phyloP scores from a whole-genome alignment of 2,329 filamentous ascomycete species.

The Boeremia lycopersici region DNA sequence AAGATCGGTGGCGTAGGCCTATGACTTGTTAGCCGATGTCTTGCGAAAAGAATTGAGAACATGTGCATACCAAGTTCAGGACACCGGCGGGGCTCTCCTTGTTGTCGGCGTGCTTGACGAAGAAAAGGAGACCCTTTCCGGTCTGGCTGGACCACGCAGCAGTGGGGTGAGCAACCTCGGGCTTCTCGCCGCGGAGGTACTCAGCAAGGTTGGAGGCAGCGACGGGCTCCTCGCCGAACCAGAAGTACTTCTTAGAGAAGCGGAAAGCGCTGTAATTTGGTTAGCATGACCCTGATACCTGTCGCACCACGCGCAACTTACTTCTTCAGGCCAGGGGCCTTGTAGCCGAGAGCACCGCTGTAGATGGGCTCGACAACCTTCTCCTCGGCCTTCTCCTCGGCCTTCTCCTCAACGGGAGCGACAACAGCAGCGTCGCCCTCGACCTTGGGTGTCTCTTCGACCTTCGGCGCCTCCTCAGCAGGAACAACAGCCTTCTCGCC shows the following conservation, averaged over 20 bases:
- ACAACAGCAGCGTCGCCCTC: slow-evolving; percentile 35
- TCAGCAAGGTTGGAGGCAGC: slow-evolving; percentile 73
- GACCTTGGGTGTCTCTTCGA: slow-evolving; percentile 19
- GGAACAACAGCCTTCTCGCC: slow-evolving; percentile 48
- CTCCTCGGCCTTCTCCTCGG: slow-evolving; percentile 54
- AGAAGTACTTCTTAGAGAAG: slow-evolving; percentile 90
- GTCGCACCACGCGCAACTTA: slow-evolving; percentile 57
- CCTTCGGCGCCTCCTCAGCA: slow-evolving; percentile 46
- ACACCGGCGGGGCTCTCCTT: slow-evolving; percentile 81
- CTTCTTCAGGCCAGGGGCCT: slow-evolving; percentile 89
- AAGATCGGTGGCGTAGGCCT: slow-evolving; percentile 73
- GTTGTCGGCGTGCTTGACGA: slow-evolving; percentile 81
- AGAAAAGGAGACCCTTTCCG: slow-evolving; percentile 93
- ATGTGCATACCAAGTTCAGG: slow-evolving; percentile 76
- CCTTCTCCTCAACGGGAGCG: slow-evolving; percentile 44
- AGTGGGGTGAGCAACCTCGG: slow-evolving; percentile 75
- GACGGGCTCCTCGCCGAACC: slow-evolving; percentile 68
- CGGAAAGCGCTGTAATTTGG: slow-evolving; percentile 73
- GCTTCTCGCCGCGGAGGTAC: slow-evolving; percentile 90
- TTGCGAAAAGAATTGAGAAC: background rate
- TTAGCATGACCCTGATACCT: slow-evolving; percentile 18
- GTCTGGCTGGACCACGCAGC: slow-evolving; percentile 91
- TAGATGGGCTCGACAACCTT: slow-evolving; percentile 69
- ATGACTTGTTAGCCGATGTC: slow-evolving; percentile 40
- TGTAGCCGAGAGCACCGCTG: slow-evolving; percentile 87